Evolutionary conservation across 2,329 filamentous ascomycete genomes (phyloP).

Genomic region (Microcyclosporella mali): DNA sequence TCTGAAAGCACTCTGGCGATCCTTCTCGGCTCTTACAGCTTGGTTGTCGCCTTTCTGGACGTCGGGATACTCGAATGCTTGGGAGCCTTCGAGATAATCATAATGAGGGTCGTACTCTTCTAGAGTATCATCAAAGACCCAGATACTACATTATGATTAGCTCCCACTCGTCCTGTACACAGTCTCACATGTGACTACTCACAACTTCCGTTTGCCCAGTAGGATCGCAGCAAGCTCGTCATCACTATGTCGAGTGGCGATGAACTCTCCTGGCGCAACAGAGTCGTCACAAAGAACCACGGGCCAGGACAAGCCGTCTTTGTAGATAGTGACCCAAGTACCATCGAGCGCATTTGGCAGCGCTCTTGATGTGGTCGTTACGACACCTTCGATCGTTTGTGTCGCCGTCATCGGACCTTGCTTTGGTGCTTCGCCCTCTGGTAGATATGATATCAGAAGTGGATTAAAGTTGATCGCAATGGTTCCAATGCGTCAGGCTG

Average conservation of each 20-base stretch:
- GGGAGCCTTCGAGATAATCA: slow-evolving; percentile 10
- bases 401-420: not conserved
- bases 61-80: not conserved
- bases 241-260: slow-evolving; percentile 2
- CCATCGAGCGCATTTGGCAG: slow-evolving; percentile 5
- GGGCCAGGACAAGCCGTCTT: slow-evolving; percentile 15
- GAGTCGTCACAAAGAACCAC: slow-evolving; percentile 18
- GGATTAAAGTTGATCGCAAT: not conserved
- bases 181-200: slow-evolving; percentile 6
- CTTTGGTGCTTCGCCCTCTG: not conserved
- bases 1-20: slow-evolving; percentile 9
- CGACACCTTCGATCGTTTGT: not conserved
- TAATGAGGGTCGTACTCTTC: slow-evolving; percentile 8
- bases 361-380: too few relatives aligned
- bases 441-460: not conserved
- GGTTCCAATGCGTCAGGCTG: too few relatives aligned
- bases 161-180: too few relatives aligned
- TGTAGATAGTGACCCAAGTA: slow-evolving; percentile 13
- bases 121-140: slow-evolving; percentile 10
- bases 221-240: slow-evolving; percentile 16
- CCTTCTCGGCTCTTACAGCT: slow-evolving; percentile 4
- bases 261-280: slow-evolving; percentile 9
- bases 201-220: slow-evolving; percentile 21
- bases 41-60: slow-evolving; percentile 5
- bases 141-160: slow-evolving; percentile 13